phyloP scores from a whole-genome alignment of 495 filamentous ascomycete species.

The Podospora bellae-mahoneyi region DNA sequence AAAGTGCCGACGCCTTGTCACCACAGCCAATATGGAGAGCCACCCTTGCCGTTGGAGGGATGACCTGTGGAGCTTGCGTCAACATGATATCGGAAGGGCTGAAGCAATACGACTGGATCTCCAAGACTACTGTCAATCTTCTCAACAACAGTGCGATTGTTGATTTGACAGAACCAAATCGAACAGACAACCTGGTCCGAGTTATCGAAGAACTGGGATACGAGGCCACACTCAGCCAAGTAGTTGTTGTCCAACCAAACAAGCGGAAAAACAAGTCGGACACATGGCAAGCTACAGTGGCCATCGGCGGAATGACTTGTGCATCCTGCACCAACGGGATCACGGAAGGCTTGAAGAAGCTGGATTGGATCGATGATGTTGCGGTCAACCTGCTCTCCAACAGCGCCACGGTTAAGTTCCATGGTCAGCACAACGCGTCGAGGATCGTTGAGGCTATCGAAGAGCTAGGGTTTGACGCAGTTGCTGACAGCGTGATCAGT shows the following conservation, averaged over 20 bases:
- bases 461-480: constrained; percentile 74
- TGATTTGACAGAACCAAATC: constrained; percentile 53
- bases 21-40: constrained; percentile 44
- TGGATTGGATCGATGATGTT: constrained; percentile 60
- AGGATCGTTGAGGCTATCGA: constrained; percentile 69
- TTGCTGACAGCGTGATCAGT: constrained; percentile 50
- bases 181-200: constrained; percentile 55
- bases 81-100: constrained; percentile 63
- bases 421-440: constrained; percentile 47
- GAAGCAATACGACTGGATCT: constrained; percentile 60
- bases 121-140: constrained; percentile 62
- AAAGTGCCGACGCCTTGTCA: constrained; percentile 19
- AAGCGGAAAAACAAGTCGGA: constrained; percentile 29
- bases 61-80: constrained; percentile 82
- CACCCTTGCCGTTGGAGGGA: constrained; percentile 70
- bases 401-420: constrained; percentile 65
- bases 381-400: constrained; percentile 70
- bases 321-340: constrained; percentile 67
- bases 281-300: constrained; percentile 56
- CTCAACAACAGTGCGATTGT: constrained; percentile 68
- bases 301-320: constrained; percentile 84
- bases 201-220: constrained; percentile 81
- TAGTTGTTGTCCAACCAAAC: constrained; percentile 24
- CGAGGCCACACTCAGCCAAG: constrained; percentile 56
- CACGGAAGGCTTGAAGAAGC: constrained; percentile 59